A percentile compares a stretch with the other conserved stretches of the same genome.
Evolutionary conservation across 2,329 filamentous ascomycete species (phyloP).

Genomic region (Didymella pinodella): DNA sequence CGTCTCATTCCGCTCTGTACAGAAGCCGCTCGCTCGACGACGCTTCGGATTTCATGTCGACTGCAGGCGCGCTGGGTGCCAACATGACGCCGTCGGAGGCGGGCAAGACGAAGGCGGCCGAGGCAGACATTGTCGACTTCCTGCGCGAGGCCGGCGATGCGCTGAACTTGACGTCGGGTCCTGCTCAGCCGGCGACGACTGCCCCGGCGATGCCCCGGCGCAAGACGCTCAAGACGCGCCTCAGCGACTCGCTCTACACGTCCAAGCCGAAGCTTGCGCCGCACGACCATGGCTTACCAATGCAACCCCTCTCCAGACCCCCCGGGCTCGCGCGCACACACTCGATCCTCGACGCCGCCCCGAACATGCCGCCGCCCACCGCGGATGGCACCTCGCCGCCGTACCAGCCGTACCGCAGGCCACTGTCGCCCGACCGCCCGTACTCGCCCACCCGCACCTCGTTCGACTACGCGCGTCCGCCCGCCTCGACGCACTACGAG

Average conservation of each 20-base stretch:
- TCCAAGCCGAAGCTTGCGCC: slow-evolving; percentile 27
- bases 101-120: slow-evolving; percentile 43
- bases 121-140: slow-evolving; percentile 55
- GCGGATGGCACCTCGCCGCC: slow-evolving; percentile 63
- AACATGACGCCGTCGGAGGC: slow-evolving; percentile 36
- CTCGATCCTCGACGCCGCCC: slow-evolving; percentile 60
- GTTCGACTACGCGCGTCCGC: slow-evolving; percentile 73
- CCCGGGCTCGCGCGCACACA: slow-evolving; percentile 56
- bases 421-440: slow-evolving; percentile 62
- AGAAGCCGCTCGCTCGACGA: slow-evolving; percentile 43
- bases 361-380: slow-evolving; percentile 63
- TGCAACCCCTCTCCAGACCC: slow-evolving; percentile 51
- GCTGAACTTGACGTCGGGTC: slow-evolving; percentile 30
- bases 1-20: slow-evolving; percentile 27
- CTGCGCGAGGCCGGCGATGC: slow-evolving; percentile 52
- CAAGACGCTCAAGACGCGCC: slow-evolving; percentile 35
- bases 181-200: not conserved
- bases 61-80: slow-evolving; percentile 44
- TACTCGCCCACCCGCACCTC: slow-evolving; percentile 63
- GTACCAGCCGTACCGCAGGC: slow-evolving; percentile 65
- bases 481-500: slow-evolving; percentile 75
- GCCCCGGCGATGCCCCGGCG: slow-evolving; percentile 29
- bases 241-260: slow-evolving; percentile 31
- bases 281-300: slow-evolving; percentile 47
- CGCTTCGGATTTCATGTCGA: slow-evolving; percentile 46